Conservation (phyloP, 345 rosid species). For the Salix brachista region DNA sequence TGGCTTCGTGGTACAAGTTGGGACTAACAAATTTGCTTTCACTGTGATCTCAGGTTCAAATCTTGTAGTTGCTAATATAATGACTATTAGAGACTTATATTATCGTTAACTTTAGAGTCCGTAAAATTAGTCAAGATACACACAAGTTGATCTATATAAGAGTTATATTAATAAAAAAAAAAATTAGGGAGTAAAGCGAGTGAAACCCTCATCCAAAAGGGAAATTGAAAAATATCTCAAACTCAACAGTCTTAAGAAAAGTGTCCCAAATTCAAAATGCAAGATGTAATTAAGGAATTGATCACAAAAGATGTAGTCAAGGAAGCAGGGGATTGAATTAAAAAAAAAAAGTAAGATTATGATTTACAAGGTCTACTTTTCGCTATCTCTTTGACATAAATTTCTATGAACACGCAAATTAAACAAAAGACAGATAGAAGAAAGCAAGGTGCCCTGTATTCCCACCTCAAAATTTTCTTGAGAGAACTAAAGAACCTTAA, state of each 20-base stretch:
- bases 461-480: not conserved
- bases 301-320: no score
- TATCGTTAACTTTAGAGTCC: rapidly evolving
- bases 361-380: not conserved
- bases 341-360: not conserved
- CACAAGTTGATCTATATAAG: rapidly evolving
- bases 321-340: no score
- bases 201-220: not conserved
- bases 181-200: no score
- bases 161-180: no score
- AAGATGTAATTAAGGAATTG: not conserved
- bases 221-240: not conserved
- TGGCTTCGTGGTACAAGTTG: no score
- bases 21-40: no score
- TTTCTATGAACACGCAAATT: not conserved
- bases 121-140: no score
- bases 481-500: no score
- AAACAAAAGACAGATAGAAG: not conserved
- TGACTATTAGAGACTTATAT: rapidly evolving
- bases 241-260: not conserved
- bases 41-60: rapidly evolving
- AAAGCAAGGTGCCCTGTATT: not conserved
- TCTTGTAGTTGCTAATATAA: no score
- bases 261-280: not conserved
- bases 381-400: not conserved